Evolutionary conservation across 192 early-diverging fungal genomes (phyloP).

Genomic region (Gonapodya sp.): DNA sequence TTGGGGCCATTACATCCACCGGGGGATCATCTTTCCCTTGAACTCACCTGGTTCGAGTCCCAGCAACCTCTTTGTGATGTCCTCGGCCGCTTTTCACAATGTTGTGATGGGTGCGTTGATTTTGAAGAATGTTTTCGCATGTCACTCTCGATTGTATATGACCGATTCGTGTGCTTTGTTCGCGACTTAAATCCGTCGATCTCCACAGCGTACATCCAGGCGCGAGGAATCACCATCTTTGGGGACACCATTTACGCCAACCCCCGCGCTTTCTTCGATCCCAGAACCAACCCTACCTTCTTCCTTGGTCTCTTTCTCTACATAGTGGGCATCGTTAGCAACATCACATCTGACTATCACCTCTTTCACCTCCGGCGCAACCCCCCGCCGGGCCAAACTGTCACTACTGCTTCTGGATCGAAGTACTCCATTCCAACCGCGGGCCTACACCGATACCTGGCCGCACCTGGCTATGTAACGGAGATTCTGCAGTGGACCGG

Average conservation of each 20-base stretch:
- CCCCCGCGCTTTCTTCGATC: neutral
- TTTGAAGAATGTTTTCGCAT: too few species aligned
- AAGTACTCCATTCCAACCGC: neutral
- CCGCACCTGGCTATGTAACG: neutral
- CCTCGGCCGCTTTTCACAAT: neutral
- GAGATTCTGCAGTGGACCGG: slow-evolving; percentile 7
- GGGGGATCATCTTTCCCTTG: neutral
- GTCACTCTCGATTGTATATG: too few species aligned
- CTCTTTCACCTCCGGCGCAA: neutral
- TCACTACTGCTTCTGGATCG: neutral
- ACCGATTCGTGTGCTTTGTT: too few species aligned
- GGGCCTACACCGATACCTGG: neutral
- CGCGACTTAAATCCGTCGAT: neutral
- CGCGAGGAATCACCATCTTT: neutral
- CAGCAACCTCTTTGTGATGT: neutral
- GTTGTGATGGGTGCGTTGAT: neutral
- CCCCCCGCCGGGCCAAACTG: neutral
- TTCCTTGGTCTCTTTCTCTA: neutral
- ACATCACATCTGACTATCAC: neutral
- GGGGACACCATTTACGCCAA: neutral
- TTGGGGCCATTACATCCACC: neutral
- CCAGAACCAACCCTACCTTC: slow-evolving; percentile 4
- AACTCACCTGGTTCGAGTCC: neutral
- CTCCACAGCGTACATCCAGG: neutral
- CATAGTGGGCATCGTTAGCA: neutral